Percentiles rank a stretch among this genome's conserved stretches.
Evolutionary conservation across 2,329 filamentous ascomycete species (phyloP).

Genomic region (Sporothrix brasiliensis): DNA sequence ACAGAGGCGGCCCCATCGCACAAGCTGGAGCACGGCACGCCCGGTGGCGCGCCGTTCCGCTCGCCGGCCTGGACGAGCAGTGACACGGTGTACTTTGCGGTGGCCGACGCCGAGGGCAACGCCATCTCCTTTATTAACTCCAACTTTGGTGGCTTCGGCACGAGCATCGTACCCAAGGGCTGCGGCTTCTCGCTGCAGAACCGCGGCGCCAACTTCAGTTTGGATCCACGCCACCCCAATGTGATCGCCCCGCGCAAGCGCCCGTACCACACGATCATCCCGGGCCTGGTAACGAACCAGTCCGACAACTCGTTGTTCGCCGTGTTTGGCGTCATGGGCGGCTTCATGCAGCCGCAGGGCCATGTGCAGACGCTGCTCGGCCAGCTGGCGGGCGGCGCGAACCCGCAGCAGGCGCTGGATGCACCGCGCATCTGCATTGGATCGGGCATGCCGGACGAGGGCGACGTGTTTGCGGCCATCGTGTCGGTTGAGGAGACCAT

Average conservation of each 20-base stretch:
- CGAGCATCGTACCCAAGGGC: conserved; percentile 77
- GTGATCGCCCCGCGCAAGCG: conserved; percentile 77
- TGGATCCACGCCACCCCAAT: conserved; percentile 75
- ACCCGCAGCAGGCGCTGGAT: conserved; percentile 86
- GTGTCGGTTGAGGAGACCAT: conserved; percentile 87
- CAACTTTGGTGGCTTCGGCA: conserved; percentile 89
- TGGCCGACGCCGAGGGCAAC: conserved; percentile 80
- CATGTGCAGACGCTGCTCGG: conserved; percentile 92
- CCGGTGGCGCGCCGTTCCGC: conserved; percentile 43
- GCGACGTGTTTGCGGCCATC: conserved; percentile 60
- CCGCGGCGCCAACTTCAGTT: conserved; percentile 82
- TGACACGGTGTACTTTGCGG: conserved; percentile 94
- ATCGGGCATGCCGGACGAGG: conserved; percentile 66
- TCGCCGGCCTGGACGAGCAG: conserved; percentile 79
- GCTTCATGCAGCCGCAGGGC: conserved; percentile 97
- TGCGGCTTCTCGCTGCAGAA: conserved; percentile 93
- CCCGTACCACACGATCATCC: conserved; percentile 98
- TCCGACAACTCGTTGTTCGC: conserved; percentile 74
- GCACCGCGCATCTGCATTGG: conserved; percentile 89
- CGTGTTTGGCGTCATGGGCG: conserved; percentile 95
- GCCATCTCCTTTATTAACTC: conserved; percentile 96
- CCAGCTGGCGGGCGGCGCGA: conserved; percentile 78
- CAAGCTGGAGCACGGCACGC: conserved; percentile 65
- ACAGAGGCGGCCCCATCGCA: conserved; percentile 60
- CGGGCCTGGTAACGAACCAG: conserved; percentile 80